These are phyloP conservation scores for Pseudopediastrum boryanum DNA, from an alignment of 139 green algal genomes.

Conservation along the genomic window DNA sequence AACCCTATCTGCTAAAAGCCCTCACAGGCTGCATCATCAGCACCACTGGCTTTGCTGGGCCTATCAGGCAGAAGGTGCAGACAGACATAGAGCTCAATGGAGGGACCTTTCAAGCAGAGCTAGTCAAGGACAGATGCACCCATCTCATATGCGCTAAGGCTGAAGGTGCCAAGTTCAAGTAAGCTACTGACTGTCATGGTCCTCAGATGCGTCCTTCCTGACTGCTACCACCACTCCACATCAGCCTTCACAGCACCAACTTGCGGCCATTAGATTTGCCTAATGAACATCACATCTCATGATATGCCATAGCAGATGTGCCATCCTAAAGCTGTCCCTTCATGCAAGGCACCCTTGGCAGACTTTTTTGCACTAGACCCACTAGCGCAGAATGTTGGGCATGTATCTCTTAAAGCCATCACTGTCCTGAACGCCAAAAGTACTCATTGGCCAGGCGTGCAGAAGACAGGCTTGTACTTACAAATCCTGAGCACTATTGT, in stretches of 20 bases:
- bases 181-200: not conserved
- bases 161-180: conserved; percentile 21
- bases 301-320: not conserved
- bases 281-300: not conserved
- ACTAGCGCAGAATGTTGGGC: too few species aligned
- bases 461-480: too few species aligned
- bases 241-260: not conserved
- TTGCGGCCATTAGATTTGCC: not conserved
- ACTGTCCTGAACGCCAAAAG: not conserved
- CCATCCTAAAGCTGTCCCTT: not conserved
- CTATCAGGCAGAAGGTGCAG: not conserved
- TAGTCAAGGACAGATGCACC: conserved; percentile 26
- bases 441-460: not conserved
- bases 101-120: conserved; percentile 11
- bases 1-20: not conserved
- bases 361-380: not conserved
- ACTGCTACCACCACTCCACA: not conserved
- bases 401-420: not conserved
- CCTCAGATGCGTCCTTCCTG: not conserved
- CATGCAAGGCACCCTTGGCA: not conserved
- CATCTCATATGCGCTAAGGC: conserved; percentile 23
- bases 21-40: conserved; percentile 4
- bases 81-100: not conserved
- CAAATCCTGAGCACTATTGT: too few species aligned
- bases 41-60: conserved; percentile 16